Evolutionary conservation across 805 yeast species (phyloP), one percentile per base, ranked within the genome.

Genomic region (Spencermartinsiella europaea): DNA sequence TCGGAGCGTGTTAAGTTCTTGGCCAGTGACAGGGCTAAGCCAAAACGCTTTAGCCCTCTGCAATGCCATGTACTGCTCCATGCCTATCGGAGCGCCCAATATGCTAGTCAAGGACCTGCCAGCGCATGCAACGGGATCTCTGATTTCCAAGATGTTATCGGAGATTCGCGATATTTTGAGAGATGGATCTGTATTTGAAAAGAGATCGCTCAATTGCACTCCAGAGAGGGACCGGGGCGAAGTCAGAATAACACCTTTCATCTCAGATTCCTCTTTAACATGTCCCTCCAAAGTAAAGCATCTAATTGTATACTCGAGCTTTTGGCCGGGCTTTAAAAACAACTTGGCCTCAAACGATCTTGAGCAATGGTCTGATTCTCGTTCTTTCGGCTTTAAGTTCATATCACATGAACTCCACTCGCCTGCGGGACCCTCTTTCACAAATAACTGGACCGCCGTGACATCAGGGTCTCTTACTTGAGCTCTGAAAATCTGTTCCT

Each of bases 11-110:
- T 42, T 19, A 5, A 21, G 8, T 3, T n/a, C 17, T 10, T 16
- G 5, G 3, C 46, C 39, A 8, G 46, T 46, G 10, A 45, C 25
- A 2, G 50, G 50, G 21, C 31, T 37, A 4, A 46, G 21, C 50
- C 50, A 46, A 16, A 34, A 17, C 2, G 39, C 38, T 10, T 27
- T 16, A 3, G 37, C 8, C 17, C 50, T 22, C n/a, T 35, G 42
- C 19, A 34, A 14, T 8, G 43, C 38, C 21, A 42, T 15, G 33
- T 27, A 42, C 17, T 38, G 46, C 3, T 16, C 41, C 21, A 46
- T 17, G 5, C 36, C 16, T 2, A 33, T 25, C 12, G 46, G 46
- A 14, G 15, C n/a, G 21, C 50, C 50, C 19, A 46, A 42, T 4
- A 10, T 28, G 28, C n/a, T 10, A 20, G 38, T 20, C 4, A n/a